Evolutionary conservation across 768 basidiomycete species (phyloP), one percentile per base, ranked within the genome.

Genomic region (Lentinula raphanica): DNA sequence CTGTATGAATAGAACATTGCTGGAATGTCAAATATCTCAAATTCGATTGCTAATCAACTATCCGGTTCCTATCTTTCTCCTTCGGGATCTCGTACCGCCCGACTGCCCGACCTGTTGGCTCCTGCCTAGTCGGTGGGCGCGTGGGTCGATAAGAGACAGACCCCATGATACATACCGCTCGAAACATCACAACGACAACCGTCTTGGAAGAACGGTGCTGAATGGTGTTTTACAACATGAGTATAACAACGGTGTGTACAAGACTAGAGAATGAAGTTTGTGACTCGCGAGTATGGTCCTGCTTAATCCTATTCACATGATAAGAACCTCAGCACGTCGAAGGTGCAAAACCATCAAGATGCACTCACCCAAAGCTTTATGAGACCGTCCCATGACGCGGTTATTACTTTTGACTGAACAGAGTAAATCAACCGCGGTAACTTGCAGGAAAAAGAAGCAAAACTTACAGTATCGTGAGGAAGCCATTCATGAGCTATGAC

Each of bases 401-500:
- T 99, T 54, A 99, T 83, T 6, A 99, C 86, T 76, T 98, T 98
- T 23, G 92, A 96, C 96, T 98, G 62, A 15, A 66, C 35, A 62
- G 28, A 31, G 59, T n/a, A 59, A 51, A 62, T 66, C 62, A 71
- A 65, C 31, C 54, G 46, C 59, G 28, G 13, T 12, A 19, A 80
- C 64, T 84, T 83, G 79, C 81, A 82, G n/a, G n/a, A n/a, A n/a
- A n/a, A 19, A 78, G 79, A 28, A 77, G 80, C 29, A 5, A 28
- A 56, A 15, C 93, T 74, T 69, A 97, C 96, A 44, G 90, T 86
- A 70, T 99, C 97, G 69, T 99, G 95, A 53, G 96, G 97, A 59
- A 99, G 74, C 97, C 97, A 99, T 68, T 92, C 92, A 67, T 99
- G 97, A 21, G 93, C 84, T 65, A 99, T 98, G 53, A 98, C 92